These are phyloP conservation scores for Grifola frondosa DNA, from an alignment of 1,284 basidiomycete species.

Conservation along the genomic window DNA sequence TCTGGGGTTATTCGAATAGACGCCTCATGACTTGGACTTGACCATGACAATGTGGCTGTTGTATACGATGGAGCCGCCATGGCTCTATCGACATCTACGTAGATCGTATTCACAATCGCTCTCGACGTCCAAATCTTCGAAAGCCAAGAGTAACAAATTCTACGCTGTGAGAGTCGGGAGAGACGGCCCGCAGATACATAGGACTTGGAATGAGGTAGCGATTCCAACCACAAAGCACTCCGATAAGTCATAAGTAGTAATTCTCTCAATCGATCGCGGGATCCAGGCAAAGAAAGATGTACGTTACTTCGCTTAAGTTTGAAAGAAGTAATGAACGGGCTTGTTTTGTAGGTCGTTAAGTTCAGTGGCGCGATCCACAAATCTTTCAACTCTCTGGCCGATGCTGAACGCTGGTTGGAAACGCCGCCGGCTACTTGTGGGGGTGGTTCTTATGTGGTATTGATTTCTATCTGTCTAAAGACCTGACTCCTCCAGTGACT, in stretches of 20 bases:
- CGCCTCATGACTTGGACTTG: no score
- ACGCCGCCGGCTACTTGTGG: neutral
- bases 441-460: no score
- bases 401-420: conserved; percentile 8
- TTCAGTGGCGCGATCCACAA: conserved; percentile 48
- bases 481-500: neutral
- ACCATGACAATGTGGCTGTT: no score
- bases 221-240: conserved; percentile 8
- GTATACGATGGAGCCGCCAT: no score
- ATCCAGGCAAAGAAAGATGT: neutral
- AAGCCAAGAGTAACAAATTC: conserved; percentile 36
- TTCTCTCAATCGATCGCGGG: conserved; percentile 20
- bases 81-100: no score
- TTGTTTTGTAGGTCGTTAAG: conserved; percentile 40
- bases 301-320: neutral
- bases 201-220: conserved; percentile 54
- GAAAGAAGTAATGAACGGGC: neutral
- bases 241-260: neutral
- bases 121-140: no score
- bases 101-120: no score
- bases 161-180: conserved; percentile 59
- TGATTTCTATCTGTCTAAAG: neutral
- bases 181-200: conserved; percentile 52
- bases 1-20: no score
- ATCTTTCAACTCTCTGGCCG: conserved; percentile 37